Percentiles rank a stretch among this genome's conserved stretches.
Evolutionary conservation across 2,329 filamentous ascomycete species (phyloP).

Genomic region (Ceratocystis alfenasii): DNA sequence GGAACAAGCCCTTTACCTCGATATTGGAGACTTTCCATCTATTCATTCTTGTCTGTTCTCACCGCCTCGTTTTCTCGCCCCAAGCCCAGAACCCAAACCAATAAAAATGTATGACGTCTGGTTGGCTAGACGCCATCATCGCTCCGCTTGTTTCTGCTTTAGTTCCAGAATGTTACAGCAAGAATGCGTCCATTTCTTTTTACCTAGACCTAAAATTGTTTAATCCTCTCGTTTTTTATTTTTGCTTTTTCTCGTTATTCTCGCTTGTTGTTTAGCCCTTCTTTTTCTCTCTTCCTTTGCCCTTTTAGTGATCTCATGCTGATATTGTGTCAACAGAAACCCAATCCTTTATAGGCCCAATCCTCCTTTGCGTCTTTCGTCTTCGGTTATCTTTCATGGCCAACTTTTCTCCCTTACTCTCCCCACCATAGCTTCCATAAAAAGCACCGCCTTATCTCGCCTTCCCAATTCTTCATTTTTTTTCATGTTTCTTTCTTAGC

Average conservation of each 20-base stretch:
- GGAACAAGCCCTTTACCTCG: not conserved
- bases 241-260: not conserved
- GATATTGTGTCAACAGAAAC: constrained; percentile 1
- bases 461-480: constrained; percentile 20
- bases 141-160: not conserved
- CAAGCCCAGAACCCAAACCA: not conserved
- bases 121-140: not conserved
- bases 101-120: not conserved
- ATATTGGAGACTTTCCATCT: not conserved
- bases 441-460: constrained; percentile 10
- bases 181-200: not conserved
- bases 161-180: not conserved
- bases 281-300: not conserved
- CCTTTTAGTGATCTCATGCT: constrained; percentile 4
- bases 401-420: constrained; percentile 2
- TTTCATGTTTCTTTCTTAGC: constrained; percentile 4
- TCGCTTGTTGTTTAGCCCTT: not conserved
- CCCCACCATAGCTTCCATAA: not conserved
- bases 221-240: not conserved
- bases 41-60: not conserved
- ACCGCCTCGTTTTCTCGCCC: not conserved
- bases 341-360: not conserved
- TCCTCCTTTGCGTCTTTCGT: not conserved
- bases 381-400: constrained; percentile 12
- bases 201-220: not conserved